phyloP scores from a whole-genome alignment of 495 filamentous ascomycete species.

The Tetracladium setigerum region DNA sequence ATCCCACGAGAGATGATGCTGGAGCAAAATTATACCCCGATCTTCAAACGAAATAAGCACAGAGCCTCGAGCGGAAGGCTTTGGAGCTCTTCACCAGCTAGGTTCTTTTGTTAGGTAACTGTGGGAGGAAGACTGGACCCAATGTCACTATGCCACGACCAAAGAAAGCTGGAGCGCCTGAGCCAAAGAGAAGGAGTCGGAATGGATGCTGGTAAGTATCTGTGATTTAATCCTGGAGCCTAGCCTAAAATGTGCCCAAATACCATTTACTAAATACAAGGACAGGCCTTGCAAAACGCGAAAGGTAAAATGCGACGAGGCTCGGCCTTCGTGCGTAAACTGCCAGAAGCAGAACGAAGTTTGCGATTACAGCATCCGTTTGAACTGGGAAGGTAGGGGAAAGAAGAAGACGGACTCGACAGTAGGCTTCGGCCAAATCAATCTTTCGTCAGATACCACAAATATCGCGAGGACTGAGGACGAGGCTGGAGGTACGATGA shows the following conservation, averaged over 20 bases:
- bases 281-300: slow-evolving; percentile 74
- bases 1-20: too few relatives aligned
- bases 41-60: too few relatives aligned
- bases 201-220: slow-evolving; percentile 76
- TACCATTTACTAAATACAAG: not conserved
- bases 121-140: too few relatives aligned
- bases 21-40: too few relatives aligned
- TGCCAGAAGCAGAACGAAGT: slow-evolving; percentile 68
- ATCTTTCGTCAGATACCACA: slow-evolving; percentile 10
- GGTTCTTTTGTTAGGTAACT: too few relatives aligned
- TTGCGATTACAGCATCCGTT: slow-evolving; percentile 79
- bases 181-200: slow-evolving; percentile 65
- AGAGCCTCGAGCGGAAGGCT: too few relatives aligned
- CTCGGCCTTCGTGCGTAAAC: slow-evolving; percentile 70
- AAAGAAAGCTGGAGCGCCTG: slow-evolving; percentile 55
- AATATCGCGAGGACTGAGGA: too few relatives aligned
- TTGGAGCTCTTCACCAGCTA: too few relatives aligned
- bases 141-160: slow-evolving; percentile 55
- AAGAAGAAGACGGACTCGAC: slow-evolving; percentile 27
- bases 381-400: slow-evolving; percentile 76
- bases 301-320: slow-evolving; percentile 85
- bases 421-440: slow-evolving; percentile 2
- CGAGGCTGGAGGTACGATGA: too few relatives aligned
- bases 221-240: not conserved
- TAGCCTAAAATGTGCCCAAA: not conserved